Conservation (phyloP, 83 land plant species). For the Larix sibirica region DNA sequence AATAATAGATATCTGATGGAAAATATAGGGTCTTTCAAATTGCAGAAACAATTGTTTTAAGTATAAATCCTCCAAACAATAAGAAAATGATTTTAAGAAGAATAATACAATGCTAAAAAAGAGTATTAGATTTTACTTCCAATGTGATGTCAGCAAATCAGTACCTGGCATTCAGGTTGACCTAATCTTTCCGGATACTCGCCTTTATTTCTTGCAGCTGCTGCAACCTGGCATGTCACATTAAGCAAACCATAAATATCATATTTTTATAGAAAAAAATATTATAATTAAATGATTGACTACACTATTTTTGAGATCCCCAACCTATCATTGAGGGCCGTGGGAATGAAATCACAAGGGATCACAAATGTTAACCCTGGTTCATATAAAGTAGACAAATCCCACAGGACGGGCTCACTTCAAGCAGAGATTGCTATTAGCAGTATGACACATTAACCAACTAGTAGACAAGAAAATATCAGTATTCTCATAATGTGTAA, state of each 20-base stretch:
- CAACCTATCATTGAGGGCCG: background rate
- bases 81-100: background rate
- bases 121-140: background rate
- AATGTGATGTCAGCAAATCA: background rate
- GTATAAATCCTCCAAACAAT: background rate
- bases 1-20: background rate
- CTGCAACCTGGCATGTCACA: constrained; percentile 47
- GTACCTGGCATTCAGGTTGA: constrained; percentile 84
- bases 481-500: no score
- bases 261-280: background rate
- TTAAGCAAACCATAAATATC: background rate
- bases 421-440: no score
- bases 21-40: background rate
- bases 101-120: background rate
- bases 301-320: background rate
- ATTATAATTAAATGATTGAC: background rate
- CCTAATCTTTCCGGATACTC: constrained; percentile 74
- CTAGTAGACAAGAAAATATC: no score
- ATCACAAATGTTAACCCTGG: background rate
- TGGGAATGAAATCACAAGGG: background rate
- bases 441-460: no score
- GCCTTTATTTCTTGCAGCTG: constrained; percentile 65
- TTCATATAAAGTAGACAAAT: background rate
- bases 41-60: background rate
- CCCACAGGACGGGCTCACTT: background rate